Evolutionary conservation across 176 grass and related monocot genomes (phyloP).

Genomic region (Aegilops sharonensis): DNA sequence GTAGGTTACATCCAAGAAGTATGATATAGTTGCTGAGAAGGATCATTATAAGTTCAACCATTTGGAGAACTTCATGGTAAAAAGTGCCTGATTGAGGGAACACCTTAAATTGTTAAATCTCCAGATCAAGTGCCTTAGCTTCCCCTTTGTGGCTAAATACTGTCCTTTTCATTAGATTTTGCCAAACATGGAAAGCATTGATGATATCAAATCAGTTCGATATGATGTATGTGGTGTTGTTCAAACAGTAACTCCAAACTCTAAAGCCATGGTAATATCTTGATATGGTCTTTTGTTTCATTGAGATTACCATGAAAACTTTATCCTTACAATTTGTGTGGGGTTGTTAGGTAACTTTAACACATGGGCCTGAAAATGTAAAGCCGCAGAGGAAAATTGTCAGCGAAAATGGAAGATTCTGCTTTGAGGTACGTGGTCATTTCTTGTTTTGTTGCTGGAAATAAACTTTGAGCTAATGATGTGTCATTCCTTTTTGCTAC

Average conservation of each 20-base stretch:
- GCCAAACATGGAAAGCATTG: conserved; percentile 90
- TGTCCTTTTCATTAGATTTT: conserved; percentile 62
- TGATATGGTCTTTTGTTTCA: conserved; percentile 9
- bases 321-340: conserved; percentile 24
- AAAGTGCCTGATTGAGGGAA: conserved; percentile 24
- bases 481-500: neutral
- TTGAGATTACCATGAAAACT: neutral
- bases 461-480: neutral
- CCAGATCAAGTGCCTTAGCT: neutral
- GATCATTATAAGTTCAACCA: conserved; percentile 84
- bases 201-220: conserved; percentile 67
- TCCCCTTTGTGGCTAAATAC: conserved; percentile 23
- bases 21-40: conserved; percentile 79
- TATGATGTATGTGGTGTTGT: conserved; percentile 97
- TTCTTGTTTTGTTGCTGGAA: neutral
- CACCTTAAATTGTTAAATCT: neutral
- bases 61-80: conserved; percentile 94
- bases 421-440: conserved; percentile 77
- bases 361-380: conserved; percentile 74
- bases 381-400: conserved; percentile 80
- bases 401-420: conserved; percentile 72
- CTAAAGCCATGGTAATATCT: conserved; percentile 84
- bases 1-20: conserved; percentile 93
- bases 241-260: conserved; percentile 70
- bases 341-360: conserved; percentile 66